Evolutionary conservation across 371 early-diverging fungal genomes (phyloP).

Genomic region (Entomophthora muscae): DNA sequence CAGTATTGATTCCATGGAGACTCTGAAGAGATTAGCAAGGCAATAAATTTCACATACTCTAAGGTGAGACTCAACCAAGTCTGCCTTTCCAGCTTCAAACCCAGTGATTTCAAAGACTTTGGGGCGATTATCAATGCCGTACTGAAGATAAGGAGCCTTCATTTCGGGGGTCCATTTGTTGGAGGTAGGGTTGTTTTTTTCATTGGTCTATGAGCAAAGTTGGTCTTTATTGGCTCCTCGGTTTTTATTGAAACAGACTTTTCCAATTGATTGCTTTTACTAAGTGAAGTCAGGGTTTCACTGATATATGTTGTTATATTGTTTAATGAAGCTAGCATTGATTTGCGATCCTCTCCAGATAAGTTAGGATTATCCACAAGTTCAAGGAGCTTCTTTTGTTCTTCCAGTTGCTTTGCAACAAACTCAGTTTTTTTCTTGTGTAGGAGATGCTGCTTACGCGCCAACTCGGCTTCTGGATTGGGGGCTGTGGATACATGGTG

Average conservation of each 20-base stretch:
- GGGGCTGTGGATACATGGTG: too few species aligned
- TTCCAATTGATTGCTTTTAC: neutral
- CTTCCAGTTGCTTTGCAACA: slow-evolving; percentile 33
- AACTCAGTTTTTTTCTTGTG: slow-evolving; percentile 32
- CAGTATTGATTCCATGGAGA: neutral
- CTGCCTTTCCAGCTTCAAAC: neutral
- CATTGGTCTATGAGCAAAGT: neutral
- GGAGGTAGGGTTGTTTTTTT: neutral
- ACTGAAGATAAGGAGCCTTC: neutral
- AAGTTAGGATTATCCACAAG: slow-evolving; percentile 17
- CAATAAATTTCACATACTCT: neutral
- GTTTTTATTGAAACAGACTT: neutral
- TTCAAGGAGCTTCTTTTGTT: slow-evolving; percentile 36
- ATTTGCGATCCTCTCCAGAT: neutral
- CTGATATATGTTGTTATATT: neutral
- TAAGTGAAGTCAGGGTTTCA: neutral
- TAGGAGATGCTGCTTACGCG: slow-evolving; percentile 19
- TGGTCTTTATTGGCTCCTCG: neutral
- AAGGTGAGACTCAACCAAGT: neutral
- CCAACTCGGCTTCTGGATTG: slow-evolving; percentile 25
- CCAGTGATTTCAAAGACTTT: neutral
- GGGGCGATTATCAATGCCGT: neutral
- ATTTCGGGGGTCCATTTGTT: neutral
- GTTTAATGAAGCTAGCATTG: neutral
- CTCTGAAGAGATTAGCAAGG: neutral